Base-by-base conservation (phyloP, 2,329 filamentous ascomycete genomes). In the Cylindrodendrum hubeiense region DNA sequence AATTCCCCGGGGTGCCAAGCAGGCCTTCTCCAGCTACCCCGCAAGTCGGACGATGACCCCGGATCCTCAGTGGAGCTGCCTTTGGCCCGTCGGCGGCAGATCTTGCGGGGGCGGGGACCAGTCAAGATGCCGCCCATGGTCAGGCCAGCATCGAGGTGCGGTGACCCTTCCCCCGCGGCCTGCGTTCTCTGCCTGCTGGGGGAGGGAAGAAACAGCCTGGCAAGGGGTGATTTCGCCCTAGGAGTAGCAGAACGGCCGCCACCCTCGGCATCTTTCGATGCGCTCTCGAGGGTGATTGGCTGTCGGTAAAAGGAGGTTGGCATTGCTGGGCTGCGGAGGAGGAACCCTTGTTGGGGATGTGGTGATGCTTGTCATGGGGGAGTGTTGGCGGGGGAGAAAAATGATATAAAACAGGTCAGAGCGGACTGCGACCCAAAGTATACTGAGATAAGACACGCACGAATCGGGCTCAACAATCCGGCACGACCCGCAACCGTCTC, bases 211-310 rank as follows among this genome's bases (percentile, higher is more conserved):
- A 26, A 28, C 2, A 26, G 60, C 22, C 19, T 46, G 46, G 34
- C 21, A 37, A 22, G 49, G 19, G 30, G 33, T n/a, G 28, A 30
- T 12, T 30, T 30, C n/a, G 28, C 28, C 28, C n/a, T 52, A 46
- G 33, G 57, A 30, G 44, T 53, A 49, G 49, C 33, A 50, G 34
- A 37, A 61, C 47, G 60, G 39, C 69, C 72, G 70, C 69, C 71
- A 74, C 67, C 73, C 73, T 70, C 73, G 73, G 73, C 60, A 74
- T 66, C 57, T 59, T 66, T 22, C 30, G 10, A n/a, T 12, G 5
- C 33, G 30, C 46, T 60, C 28, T 56, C 22, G 33, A 34, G 58
- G n/a, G 12, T 67, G 60, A 73, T 73, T 73, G 71, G 47, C 33
- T 43, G 62, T 67, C 65, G 55, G 60, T 53, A 57, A 63, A 63